Evolutionary conservation across 2,329 filamentous ascomycete species (phyloP).

Genomic region (Alternaria angustiovoidea): DNA sequence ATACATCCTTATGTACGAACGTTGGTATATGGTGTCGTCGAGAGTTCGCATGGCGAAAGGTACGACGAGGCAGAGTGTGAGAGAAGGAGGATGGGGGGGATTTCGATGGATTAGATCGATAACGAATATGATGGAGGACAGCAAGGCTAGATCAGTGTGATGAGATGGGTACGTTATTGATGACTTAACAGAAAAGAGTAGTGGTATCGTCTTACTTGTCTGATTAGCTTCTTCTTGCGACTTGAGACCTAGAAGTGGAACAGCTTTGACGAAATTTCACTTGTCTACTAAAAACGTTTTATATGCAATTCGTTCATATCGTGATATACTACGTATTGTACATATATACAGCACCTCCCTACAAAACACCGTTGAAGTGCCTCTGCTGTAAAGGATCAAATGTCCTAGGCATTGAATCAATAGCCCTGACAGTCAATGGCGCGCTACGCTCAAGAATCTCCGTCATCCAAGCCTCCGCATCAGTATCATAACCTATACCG

Average conservation of each 20-base stretch:
- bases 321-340: background rate
- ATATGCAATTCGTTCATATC: background rate
- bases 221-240: background rate
- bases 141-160: background rate
- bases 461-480: slow-evolving; percentile 29
- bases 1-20: background rate
- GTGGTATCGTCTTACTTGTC: background rate
- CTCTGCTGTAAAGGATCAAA: slow-evolving; percentile 42
- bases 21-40: background rate
- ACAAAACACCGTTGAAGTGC: slow-evolving; percentile 29
- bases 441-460: slow-evolving; percentile 46
- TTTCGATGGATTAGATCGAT: background rate
- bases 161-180: background rate
- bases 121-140: background rate
- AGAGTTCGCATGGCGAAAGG: background rate
- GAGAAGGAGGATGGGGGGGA: background rate
- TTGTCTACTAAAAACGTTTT: background rate
- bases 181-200: background rate
- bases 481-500: slow-evolving; percentile 34
- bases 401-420: slow-evolving; percentile 55
- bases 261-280: background rate
- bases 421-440: slow-evolving; percentile 52
- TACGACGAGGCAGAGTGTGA: background rate
- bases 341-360: background rate
- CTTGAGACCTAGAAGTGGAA: background rate